Base-by-base conservation (phyloP, 352 stramenopile genomes). In the Pythium grandisporangium region DNA sequence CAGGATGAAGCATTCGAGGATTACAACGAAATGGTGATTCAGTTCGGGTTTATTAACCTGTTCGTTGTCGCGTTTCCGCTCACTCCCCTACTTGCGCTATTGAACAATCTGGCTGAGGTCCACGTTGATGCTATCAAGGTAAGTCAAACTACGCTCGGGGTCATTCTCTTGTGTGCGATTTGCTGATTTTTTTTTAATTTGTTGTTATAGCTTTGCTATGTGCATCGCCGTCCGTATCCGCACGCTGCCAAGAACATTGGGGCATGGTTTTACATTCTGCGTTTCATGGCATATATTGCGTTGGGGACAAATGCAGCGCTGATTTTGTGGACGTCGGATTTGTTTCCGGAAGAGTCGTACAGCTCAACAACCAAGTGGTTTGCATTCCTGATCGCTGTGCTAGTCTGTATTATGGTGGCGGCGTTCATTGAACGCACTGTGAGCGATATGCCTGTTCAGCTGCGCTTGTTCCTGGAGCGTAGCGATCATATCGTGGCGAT, bases 31-130 rank as follows among this genome's bases (percentile, higher is more conserved):
- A 80, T 93, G 68, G 72, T 97, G 16, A 95, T 97, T 42, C 89
- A 97, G 76, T 97, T 96, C 49, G 93, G 92, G 33, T 98, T 97
- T 51, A 86, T 97, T 29, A 97, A 90, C 43, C 58, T 98, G 29
- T 98, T 98, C 51, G 88, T 95, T 1, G 79, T 87, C 11, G 92
- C 89, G 24, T 97, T 97, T 54, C 93, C 93, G 21, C 57, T 98
- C 38, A 95, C 91, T 27, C 83, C 91, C 25, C 40, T 97, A 22
- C 63, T 97, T 32, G 88, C 89, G 7, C 63, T 96, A 35, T 54
- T 76, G 29, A 96, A 96, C 46, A 96, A 97, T 54, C 60, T 95
- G 16, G 52, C 94, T 17, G 91, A 97, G 61, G 73, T 96, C 16
- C 84, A 96, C 43, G 72, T 93, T 13, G 84, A 97, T 45, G 73